Percentiles rank a stretch among this genome's conserved stretches.
Conservation (phyloP, 371 early-diverging fungal genomes). For the Apophysomyces sp. region DNA sequence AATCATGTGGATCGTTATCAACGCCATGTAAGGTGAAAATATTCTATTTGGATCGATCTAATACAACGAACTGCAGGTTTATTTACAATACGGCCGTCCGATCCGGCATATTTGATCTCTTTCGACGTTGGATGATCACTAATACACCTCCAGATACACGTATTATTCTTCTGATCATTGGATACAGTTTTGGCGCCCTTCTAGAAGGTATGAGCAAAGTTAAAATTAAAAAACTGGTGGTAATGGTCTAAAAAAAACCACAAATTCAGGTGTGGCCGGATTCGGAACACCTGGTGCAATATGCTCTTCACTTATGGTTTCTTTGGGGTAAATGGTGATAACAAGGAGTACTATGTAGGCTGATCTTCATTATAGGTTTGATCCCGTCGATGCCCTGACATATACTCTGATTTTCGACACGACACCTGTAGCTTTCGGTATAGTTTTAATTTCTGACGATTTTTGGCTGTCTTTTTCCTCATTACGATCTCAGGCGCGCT, state of each 20-base stretch:
- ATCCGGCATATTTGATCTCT: constrained; percentile 47
- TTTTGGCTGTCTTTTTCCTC: background rate
- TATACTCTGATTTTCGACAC: constrained; percentile 47
- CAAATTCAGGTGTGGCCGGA: constrained; percentile 39
- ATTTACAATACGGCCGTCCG: constrained; percentile 43
- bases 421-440: constrained; percentile 47
- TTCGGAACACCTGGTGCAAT: constrained; percentile 57
- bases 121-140: constrained; percentile 48
- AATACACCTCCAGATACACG: constrained; percentile 48
- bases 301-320: constrained; percentile 49
- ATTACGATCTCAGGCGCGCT: constrained; percentile 6
- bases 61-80: constrained; percentile 22
- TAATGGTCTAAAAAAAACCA: background rate
- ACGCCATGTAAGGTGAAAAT: constrained; percentile 35
- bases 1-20: constrained; percentile 56
- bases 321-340: constrained; percentile 34
- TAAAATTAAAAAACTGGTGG: background rate
- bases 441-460: background rate
- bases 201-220: constrained; percentile 33
- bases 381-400: constrained; percentile 43
- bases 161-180: constrained; percentile 41
- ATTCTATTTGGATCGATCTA: background rate
- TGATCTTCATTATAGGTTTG: constrained; percentile 25
- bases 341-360: background rate
- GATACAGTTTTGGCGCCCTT: constrained; percentile 45